Evolutionary conservation across 345 rosid species (phyloP), one percentile per base, ranked within the genome.

Genomic region (Gynandropsis gynandra): DNA sequence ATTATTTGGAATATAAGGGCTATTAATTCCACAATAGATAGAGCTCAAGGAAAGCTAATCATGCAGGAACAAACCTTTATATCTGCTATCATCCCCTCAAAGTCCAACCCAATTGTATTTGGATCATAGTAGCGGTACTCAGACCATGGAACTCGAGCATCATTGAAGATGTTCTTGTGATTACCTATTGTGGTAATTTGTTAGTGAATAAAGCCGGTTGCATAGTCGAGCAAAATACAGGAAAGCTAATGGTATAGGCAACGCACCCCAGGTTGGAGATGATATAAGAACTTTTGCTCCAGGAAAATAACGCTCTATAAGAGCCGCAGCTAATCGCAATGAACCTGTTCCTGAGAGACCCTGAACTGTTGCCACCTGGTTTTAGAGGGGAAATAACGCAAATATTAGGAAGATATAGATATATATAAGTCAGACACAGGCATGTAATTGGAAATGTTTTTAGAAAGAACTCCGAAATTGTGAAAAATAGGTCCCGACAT

Each of bases 311-410:
- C 95, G 73, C 61, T 92, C 95, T 21, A 87, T 82, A 51, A 92
- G 85, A 58, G 93, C 98, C 10, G 87, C 96, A 69, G 89, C 98
- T 41, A 92, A 62, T 40, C 98, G 74, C 48, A 92, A 75, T 52
- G 98, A 92, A 58, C 98, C 98, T 16, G 98, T 92, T 43, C 96
- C 98, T 1, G 96, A 92, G 55, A 92, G 98, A 59, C 98, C 92
- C 59, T 92, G 98, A 67, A 92, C 81, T 4, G 98, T 92, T 56
- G 98, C 98, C 54, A 92, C 87, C 98, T 92, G 75, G 29, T 69
- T 50, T 59, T 16, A 16, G 2, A 39, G 40, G 40, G 18, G 51
- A 38, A 5, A 47, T 14, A 47, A 13, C 4, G 50, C 50, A 45
- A 7, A 7, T 24, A 2, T 2, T 24, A 16, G 2, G 11, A 37